Percentiles rank a stretch among this genome's conserved stretches.
These are phyloP conservation scores for Medicago arabica DNA, from an alignment of 306 rosid genomes.

Conservation along the genomic window DNA sequence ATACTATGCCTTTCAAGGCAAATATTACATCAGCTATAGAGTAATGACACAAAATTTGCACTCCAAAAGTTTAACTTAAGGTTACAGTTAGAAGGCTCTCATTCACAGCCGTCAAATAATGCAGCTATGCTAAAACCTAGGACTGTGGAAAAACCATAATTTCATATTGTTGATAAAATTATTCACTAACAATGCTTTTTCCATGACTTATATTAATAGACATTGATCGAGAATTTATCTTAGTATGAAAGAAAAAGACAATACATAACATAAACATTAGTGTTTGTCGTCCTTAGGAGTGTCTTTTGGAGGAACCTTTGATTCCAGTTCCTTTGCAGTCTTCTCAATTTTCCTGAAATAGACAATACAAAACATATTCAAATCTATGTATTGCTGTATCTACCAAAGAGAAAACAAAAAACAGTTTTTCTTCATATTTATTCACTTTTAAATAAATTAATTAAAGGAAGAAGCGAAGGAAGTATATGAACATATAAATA, in stretches of 20 bases:
- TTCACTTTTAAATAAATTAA: background rate
- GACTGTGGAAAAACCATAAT: constrained; percentile 27
- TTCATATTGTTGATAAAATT: constrained; percentile 29
- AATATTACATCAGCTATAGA: background rate
- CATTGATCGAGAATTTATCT: background rate
- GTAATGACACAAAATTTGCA: constrained; percentile 2
- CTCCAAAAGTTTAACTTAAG: background rate
- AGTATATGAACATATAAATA: background rate
- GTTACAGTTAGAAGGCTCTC: background rate
- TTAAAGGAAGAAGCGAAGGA: background rate
- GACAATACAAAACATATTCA: constrained; percentile 1
- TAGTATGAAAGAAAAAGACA: background rate
- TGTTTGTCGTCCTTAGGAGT: constrained; percentile 52
- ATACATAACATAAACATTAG: constrained; percentile 37
- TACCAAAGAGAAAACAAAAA: background rate
- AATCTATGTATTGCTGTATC: too few species aligned
- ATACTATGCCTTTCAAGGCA: background rate
- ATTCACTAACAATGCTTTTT: background rate
- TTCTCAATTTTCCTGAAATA: constrained; percentile 49
- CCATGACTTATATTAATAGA: constrained; percentile 7
- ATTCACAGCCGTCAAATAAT: background rate
- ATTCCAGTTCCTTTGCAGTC: constrained; percentile 52
- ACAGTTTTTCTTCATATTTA: background rate
- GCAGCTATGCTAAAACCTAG: background rate
- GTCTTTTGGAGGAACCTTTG: constrained; percentile 54